These are phyloP conservation scores for Hypoxylon sp. DNA, from an alignment of 2,329 filamentous ascomycete species.

Conservation along the genomic window DNA sequence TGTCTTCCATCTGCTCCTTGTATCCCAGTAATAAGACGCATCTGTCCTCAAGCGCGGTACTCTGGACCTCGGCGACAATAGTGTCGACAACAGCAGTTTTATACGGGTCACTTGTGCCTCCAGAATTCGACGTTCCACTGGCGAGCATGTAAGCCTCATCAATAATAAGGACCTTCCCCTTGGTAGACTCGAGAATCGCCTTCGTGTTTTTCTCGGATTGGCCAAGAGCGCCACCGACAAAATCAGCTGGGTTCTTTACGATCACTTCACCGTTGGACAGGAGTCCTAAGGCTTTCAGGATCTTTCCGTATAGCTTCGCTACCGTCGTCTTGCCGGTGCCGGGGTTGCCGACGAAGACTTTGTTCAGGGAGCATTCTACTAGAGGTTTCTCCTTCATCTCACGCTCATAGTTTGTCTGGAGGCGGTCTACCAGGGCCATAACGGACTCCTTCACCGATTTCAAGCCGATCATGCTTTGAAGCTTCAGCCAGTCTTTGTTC, in stretches of 20 bases:
- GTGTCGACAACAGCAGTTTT: constrained; percentile 78
- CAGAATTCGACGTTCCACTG: constrained; percentile 52
- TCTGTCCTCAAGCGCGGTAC: constrained; percentile 75
- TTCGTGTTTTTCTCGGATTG: constrained; percentile 79
- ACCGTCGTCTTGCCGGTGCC: constrained; percentile 52
- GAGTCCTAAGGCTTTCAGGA: constrained; percentile 54
- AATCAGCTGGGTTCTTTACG: constrained; percentile 79
- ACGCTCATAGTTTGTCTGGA: constrained; percentile 47
- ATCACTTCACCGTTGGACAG: constrained; percentile 63
- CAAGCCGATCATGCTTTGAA: constrained; percentile 49
- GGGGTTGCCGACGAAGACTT: constrained; percentile 49
- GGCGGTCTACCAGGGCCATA: constrained; percentile 55
- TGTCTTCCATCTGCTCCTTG: constrained; percentile 74
- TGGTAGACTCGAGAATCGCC: constrained; percentile 72
- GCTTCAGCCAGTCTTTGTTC: constrained; percentile 49
- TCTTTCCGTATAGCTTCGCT: constrained; percentile 49
- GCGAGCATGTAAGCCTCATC: constrained; percentile 82
- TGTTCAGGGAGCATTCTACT: constrained; percentile 47
- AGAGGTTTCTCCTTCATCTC: constrained; percentile 47
- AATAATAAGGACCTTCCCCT: constrained; percentile 82
- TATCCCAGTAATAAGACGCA: constrained; percentile 81
- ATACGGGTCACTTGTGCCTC: constrained; percentile 56
- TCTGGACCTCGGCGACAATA: constrained; percentile 79
- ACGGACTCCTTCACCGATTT: constrained; percentile 52
- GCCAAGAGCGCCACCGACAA: constrained; percentile 73